Base-by-base conservation (phyloP, 345 rosid genomes). In the Hibiscus tridactylites region DNA sequence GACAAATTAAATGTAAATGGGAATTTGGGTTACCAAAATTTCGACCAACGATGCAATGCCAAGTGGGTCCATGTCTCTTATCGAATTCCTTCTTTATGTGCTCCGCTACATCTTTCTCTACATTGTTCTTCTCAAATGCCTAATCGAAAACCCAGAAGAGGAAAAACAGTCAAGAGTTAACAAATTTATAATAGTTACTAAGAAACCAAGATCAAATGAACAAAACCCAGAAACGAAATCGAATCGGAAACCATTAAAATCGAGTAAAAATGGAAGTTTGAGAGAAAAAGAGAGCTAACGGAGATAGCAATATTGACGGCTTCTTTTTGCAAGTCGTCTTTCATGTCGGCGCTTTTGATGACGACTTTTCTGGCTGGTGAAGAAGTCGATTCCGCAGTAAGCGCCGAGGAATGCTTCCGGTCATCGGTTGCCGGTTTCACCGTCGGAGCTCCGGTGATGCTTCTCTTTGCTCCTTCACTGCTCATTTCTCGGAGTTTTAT, bases 41-140 rank as follows among this genome's bases (percentile, higher is more conserved):
- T 76, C 96, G 91, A 73, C 99, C 98, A 21, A 95, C 99, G 71
- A 95, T 95, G 90, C 99, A 95, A 82, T 95, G 99, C 99, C 99
- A 95, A 77, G 99, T 95, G 73, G 94, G 63, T 59, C 63, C 63
- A 28, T 59, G 63, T 59, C 1, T 59, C 63, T 59, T 59, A 12
- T 59, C 63, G 37, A 59, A 59, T 59, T 59, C 63, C 37, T 59
- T 59, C 63, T 59, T 59, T 28, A 59, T 28, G 90, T 82, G 84
- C 93, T 95, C 99, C 1, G 99, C 99, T 29, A 92, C 91, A 75
- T 90, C 99, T 82, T 95, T 95, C 90, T 92, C 99, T 70, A 92
- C 94, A 68, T 71, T 78, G 79, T 81, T 70, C 82, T 82, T 88
- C 86, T 90, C 97, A 77, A 89, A 90, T 26, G 97, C 98, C 99